Base-by-base conservation (phyloP, 2,329 filamentous ascomycete genomes). In the Grosmannia penicillata region DNA sequence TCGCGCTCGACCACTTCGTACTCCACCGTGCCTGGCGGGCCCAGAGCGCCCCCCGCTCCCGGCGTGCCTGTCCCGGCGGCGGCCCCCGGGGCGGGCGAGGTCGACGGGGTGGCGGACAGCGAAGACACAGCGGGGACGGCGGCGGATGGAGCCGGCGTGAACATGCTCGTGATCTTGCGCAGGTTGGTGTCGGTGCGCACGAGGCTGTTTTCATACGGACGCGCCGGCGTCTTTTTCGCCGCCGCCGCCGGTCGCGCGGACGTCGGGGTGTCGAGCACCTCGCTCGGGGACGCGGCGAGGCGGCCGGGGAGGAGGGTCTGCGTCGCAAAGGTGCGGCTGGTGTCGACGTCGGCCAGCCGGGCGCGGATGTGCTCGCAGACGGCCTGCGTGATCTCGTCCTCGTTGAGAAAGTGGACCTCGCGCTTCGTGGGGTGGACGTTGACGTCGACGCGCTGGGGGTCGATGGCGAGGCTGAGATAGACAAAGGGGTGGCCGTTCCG, bases 381-480 rank as follows among this genome's bases (percentile, higher is more conserved):
- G 13, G 74, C 71, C 46, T 91, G 82, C 33, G 91, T 81, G 33
- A 98, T 93, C 49, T 98, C 91, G 46, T 98, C 91, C 55, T 98
- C 91, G 44, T 96, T 94, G 18, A 98, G 67, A 50, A 98, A 96
- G 52, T 96, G 91, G 17, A 98, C 91, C 54, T 98, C 89, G 36
- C 85, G 72, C 57, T 98, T 98, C 0, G 91, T 98, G 0, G 91
- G 91, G 56, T 98, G 91, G 1, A 98, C 82, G 49, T 98, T 98
- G 53, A 98, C 93, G 56, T 98, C 91, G 4, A 98, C 85, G 38
- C 89, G 71, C 21, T 81, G 75, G 2, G 91, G 89, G 49, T 96
- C 87, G 41, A 98, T 93, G 43, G 94, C 82, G 3, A 98, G 68
- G 52, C 80, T 91, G 21, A 98, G 67, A 53, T 98, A 98, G 41